phyloP scores from a whole-genome alignment of 495 filamentous ascomycete genomes.

The Neurospora pannonica region DNA sequence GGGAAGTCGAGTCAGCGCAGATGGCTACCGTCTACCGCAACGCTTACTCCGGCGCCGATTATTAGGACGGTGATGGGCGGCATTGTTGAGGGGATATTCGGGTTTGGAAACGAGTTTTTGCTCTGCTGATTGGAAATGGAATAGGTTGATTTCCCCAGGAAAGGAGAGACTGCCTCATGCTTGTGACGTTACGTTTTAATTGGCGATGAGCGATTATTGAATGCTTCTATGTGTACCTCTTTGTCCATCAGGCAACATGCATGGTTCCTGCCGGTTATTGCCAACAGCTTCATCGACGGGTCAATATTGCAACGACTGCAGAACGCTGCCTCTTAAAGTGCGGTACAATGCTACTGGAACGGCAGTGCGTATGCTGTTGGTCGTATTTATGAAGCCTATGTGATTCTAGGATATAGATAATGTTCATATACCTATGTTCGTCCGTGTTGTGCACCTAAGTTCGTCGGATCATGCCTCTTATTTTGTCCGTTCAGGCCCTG shows the following conservation, averaged over 20 bases:
- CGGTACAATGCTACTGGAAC: not conserved
- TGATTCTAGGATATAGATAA: not conserved
- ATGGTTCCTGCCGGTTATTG: not conserved
- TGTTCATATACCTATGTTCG: not conserved
- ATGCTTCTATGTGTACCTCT: not conserved
- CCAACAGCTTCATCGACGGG: not conserved
- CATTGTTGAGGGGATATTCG: no score
- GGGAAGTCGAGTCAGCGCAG: not conserved
- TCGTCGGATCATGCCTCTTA: not conserved
- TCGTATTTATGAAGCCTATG: not conserved
- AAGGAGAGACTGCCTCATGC: not conserved
- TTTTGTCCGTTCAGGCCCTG: not conserved
- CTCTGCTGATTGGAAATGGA: no score
- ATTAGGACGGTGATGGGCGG: no score
- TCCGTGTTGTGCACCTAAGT: not conserved
- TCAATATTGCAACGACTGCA: not conserved
- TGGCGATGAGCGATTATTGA: not conserved
- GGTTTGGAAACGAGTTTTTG: no score
- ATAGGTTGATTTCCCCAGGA: not conserved
- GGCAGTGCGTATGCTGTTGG: not conserved
- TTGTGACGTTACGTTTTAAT: not conserved
- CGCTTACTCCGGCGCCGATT: no score
- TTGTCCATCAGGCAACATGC: not conserved
- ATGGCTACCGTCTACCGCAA: conserved; percentile 7
- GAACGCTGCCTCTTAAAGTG: not conserved